These are phyloP conservation scores for Entomortierella beljakovae DNA, from an alignment of 192 early-diverging fungal genomes.

Conservation along the genomic window DNA sequence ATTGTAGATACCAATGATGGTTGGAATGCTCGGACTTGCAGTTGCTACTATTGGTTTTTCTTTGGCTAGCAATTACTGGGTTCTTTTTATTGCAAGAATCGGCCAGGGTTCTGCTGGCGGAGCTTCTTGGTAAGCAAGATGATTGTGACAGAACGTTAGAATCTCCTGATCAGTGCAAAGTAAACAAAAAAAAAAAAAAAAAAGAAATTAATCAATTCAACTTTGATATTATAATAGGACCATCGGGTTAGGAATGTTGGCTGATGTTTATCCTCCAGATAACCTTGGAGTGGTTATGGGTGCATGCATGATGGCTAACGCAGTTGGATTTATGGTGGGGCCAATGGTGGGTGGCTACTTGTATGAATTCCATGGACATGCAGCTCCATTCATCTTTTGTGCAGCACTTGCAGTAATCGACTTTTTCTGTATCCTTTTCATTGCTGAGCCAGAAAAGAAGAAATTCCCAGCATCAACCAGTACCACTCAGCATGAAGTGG, in stretches of 20 bases:
- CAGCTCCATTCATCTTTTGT: slow-evolving; percentile 78
- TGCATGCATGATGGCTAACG: slow-evolving; percentile 72
- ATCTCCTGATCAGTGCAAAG: background rate
- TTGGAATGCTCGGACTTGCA: slow-evolving; percentile 73
- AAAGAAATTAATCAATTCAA: background rate
- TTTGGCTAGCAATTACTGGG: slow-evolving; percentile 69
- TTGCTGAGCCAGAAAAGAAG: slow-evolving; percentile 69
- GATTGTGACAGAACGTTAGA: background rate
- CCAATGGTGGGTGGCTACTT: slow-evolving; percentile 75
- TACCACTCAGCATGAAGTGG: slow-evolving; percentile 13
- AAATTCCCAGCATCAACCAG: background rate
- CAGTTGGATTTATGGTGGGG: slow-evolving; percentile 76
- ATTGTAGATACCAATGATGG: slow-evolving; percentile 73
- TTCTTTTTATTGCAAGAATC: slow-evolving; percentile 75
- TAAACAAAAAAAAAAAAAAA: too few species aligned
- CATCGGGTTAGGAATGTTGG: slow-evolving; percentile 76
- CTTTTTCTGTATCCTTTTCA: slow-evolving; percentile 68
- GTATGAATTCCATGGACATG: slow-evolving; percentile 72
- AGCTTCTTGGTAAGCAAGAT: slow-evolving; percentile 69
- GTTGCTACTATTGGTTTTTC: slow-evolving; percentile 75
- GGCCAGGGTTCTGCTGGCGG: slow-evolving; percentile 81
- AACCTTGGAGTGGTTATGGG: slow-evolving; percentile 80
- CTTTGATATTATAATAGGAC: slow-evolving; percentile 56
- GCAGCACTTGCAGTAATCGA: slow-evolving; percentile 69
- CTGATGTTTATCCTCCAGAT: slow-evolving; percentile 72